Evolutionary conservation across 306 rosid genomes (phyloP), one percentile per base, ranked within the genome.

Genomic region (Pyrus bretschneideri): DNA sequence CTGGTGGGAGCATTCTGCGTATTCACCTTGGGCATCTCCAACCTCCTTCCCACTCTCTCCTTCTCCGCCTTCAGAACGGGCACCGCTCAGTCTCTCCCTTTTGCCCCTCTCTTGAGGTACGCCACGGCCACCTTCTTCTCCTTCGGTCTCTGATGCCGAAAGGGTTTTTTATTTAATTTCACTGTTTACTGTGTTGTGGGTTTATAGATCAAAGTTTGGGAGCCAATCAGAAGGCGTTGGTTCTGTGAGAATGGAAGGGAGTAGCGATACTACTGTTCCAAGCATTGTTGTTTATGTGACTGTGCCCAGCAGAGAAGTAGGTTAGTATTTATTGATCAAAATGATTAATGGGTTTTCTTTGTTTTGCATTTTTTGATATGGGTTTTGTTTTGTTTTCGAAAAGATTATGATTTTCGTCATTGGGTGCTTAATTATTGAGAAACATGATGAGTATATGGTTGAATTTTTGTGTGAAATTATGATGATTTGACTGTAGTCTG

Each of bases 231-330:
- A 67, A 21, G 83, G 83, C 4, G 85, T 79, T 6, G 67, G 73
- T 45, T 78, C 78, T 15, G 67, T 72, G 60, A 81, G 73, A 78
- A 95, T 92, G 97, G 99, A 85, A 88, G 92, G 83, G 15, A 82
- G 52, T 64, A 83, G 76, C 86, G 13, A 17, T 51, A 74, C 80
- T 58, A 85, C 91, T 70, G 96, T 92, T 25, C 93, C 99, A 33
- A 88, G 90, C 83, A 95, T 95, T 40, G 99, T 92, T 70, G 98
- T 95, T 66, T 95, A 92, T 78, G 99, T 92, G 64, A 95, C 99
- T 23, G 99, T 92, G 59, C 97, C 98, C 52, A 89, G 89, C 88
- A 92, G 83, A 87, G 96, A 95, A 87, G 88, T 87, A 78, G 98
- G 98, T 94, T 58, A 49, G 64, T 66, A 14, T 70, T 12, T 14